Evolutionary conservation across 1,284 basidiomycete species (phyloP).

Genomic region (Malassezia slooffiae): DNA sequence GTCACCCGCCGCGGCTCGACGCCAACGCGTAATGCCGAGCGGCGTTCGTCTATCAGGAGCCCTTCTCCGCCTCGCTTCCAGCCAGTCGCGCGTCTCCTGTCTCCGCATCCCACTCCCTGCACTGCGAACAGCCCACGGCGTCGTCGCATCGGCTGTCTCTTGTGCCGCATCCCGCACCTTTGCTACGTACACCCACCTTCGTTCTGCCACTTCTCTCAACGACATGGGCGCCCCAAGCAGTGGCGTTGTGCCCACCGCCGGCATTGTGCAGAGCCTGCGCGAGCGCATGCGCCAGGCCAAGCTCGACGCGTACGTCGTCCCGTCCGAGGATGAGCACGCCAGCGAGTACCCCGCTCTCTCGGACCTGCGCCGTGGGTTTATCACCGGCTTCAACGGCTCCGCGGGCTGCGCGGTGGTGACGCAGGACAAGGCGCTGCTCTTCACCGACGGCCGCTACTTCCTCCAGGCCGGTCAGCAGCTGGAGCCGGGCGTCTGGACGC

Average conservation of each 20-base stretch:
- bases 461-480: slow-evolving; percentile 82
- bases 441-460: slow-evolving; percentile 89
- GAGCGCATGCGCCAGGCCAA: slow-evolving; percentile 26
- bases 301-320: slow-evolving; percentile 43
- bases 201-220: not conserved
- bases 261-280: slow-evolving; percentile 28
- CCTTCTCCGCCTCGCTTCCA: too few species aligned
- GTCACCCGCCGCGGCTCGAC: too few species aligned
- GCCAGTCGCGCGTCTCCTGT: too few species aligned
- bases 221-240: slow-evolving; percentile 37
- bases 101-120: too few species aligned
- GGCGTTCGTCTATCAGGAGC: not conserved
- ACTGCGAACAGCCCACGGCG: too few species aligned
- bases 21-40: too few species aligned
- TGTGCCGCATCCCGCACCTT: not conserved
- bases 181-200: not conserved
- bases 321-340: slow-evolving; percentile 56
- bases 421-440: slow-evolving; percentile 52
- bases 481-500: slow-evolving; percentile 68
- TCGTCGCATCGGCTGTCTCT: too few species aligned
- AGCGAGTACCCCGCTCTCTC: slow-evolving; percentile 61
- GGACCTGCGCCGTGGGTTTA: slow-evolving; percentile 72
- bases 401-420: slow-evolving; percentile 74
- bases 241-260: slow-evolving; percentile 33
- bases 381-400: slow-evolving; percentile 85